phyloP scores from a whole-genome alignment of 148 eudicot genomes.

The Cornus kousa region DNA sequence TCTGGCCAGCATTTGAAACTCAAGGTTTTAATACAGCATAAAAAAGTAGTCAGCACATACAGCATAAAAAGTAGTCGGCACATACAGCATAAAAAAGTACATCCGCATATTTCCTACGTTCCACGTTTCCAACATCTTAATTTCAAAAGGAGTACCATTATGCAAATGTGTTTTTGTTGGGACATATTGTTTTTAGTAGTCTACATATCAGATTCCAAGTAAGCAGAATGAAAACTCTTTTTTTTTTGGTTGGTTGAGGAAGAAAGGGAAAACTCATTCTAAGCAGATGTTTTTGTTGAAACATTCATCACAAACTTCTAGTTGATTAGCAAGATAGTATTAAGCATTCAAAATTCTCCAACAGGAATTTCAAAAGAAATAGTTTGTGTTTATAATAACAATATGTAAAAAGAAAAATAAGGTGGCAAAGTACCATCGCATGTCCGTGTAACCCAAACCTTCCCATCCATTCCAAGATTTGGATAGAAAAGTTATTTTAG shows the following conservation, averaged over 20 bases:
- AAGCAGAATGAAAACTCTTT: too few relatives aligned
- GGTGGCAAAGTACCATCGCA: background rate
- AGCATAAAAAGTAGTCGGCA: too few relatives aligned
- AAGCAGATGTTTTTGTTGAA: too few relatives aligned
- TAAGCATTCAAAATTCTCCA: background rate
- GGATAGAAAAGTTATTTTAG: too few relatives aligned
- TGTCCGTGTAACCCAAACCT: background rate
- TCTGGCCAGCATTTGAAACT: too few relatives aligned
- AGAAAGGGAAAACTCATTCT: too few relatives aligned
- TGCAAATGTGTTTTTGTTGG: too few relatives aligned
- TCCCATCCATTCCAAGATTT: background rate
- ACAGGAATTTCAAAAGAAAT: background rate
- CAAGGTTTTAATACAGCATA: too few relatives aligned
- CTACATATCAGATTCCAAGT: too few relatives aligned
- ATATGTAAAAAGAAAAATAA: background rate
- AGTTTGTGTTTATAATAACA: slow-evolving; percentile 5
- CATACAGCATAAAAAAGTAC: background rate
- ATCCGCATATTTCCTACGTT: background rate
- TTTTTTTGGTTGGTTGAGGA: too few relatives aligned
- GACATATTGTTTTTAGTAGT: too few relatives aligned
- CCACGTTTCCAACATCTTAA: background rate
- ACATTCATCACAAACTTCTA: background rate
- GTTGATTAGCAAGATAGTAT: background rate
- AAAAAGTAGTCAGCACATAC: too few relatives aligned
- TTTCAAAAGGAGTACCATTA: background rate